Conservation (phyloP, 768 basidiomycete genomes). For the Cyclocybe aegerita region DNA sequence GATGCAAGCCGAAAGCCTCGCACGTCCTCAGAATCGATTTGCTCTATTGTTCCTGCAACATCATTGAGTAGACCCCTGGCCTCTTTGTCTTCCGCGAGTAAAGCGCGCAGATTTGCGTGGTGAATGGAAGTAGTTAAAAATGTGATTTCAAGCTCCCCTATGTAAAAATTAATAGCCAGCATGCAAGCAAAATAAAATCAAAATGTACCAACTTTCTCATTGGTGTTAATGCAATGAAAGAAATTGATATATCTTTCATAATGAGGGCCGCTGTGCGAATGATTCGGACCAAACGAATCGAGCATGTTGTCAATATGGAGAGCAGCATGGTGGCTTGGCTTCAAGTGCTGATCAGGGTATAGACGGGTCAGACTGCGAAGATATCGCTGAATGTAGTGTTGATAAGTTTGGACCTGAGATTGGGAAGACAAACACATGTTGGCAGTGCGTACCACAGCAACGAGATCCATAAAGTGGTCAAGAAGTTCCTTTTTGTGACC, state of each 20-base stretch:
- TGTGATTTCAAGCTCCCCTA: slow-evolving; percentile 9
- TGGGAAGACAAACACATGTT: slow-evolving; percentile 18
- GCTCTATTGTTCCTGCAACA: slow-evolving; percentile 2
- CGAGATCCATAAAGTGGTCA: slow-evolving; percentile 27
- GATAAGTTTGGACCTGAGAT: slow-evolving; percentile 18
- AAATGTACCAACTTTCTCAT: slow-evolving; percentile 14
- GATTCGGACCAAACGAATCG: slow-evolving; percentile 22
- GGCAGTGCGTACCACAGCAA: slow-evolving; percentile 19
- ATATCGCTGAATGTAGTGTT: slow-evolving; percentile 19
- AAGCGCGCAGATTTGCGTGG: slow-evolving; percentile 5
- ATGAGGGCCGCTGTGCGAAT: slow-evolving; percentile 21
- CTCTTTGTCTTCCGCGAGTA: slow-evolving; percentile 4
- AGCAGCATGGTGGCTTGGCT: slow-evolving; percentile 21
- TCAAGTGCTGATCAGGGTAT: slow-evolving; percentile 15
- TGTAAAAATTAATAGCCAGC: not conserved
- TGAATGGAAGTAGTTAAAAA: slow-evolving; percentile 4
- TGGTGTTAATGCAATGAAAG: slow-evolving; percentile 18
- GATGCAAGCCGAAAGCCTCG: slow-evolving; percentile 10
- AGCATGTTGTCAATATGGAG: slow-evolving; percentile 21
- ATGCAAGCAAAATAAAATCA: not conserved
- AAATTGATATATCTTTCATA: slow-evolving; percentile 20
- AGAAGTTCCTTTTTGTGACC: slow-evolving; percentile 19
- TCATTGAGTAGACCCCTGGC: not conserved
- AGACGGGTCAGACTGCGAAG: slow-evolving; percentile 6
- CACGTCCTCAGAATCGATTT: slow-evolving; percentile 5